Conservation (phyloP, 2,329 filamentous ascomycete species). For the Aureobasidium leucospermi region DNA sequence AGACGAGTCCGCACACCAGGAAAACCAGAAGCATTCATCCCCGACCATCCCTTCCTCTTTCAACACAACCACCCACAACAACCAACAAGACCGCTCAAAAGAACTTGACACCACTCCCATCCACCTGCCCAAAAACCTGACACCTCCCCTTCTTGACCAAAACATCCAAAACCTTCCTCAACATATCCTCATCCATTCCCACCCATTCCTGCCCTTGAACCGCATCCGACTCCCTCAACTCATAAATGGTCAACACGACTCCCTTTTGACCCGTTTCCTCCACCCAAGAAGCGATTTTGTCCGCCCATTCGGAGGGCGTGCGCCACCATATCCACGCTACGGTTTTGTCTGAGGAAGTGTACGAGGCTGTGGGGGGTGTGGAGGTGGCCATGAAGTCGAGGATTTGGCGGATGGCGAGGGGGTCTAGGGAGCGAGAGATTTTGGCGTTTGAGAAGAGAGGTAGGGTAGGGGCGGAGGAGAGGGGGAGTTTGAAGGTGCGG, state of each 20-base stretch:
- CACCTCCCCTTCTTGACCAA: constrained; percentile 87
- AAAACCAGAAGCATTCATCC: too few relatives aligned
- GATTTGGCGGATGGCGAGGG: constrained; percentile 47
- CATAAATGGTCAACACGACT: constrained; percentile 83
- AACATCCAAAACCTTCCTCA: constrained; percentile 70
- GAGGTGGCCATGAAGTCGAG: constrained; percentile 49
- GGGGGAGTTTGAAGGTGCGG: constrained; percentile 66
- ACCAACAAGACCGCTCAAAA: constrained; percentile 51
- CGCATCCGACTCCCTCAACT: constrained; percentile 80
- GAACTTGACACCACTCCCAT: constrained; percentile 91
- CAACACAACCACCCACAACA: too few relatives aligned
- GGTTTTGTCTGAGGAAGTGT: constrained; percentile 36
- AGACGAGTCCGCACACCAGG: too few relatives aligned
- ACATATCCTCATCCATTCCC: constrained; percentile 67
- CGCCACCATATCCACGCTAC: constrained; percentile 76
- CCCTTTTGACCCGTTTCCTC: constrained; percentile 86
- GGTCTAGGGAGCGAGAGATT: constrained; percentile 39
- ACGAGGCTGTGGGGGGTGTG: constrained; percentile 18
- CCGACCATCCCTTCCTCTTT: too few relatives aligned
- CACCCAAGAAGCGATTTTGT: constrained; percentile 66
- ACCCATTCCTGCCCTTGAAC: constrained; percentile 44
- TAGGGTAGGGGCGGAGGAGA: constrained; percentile 54
- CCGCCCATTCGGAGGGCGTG: constrained; percentile 85
- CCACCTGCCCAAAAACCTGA: constrained; percentile 76
- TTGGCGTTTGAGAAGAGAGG: constrained; percentile 48